These are phyloP conservation scores for Rusavskia elegans DNA, from an alignment of 495 filamentous ascomycete genomes.

Conservation along the genomic window DNA sequence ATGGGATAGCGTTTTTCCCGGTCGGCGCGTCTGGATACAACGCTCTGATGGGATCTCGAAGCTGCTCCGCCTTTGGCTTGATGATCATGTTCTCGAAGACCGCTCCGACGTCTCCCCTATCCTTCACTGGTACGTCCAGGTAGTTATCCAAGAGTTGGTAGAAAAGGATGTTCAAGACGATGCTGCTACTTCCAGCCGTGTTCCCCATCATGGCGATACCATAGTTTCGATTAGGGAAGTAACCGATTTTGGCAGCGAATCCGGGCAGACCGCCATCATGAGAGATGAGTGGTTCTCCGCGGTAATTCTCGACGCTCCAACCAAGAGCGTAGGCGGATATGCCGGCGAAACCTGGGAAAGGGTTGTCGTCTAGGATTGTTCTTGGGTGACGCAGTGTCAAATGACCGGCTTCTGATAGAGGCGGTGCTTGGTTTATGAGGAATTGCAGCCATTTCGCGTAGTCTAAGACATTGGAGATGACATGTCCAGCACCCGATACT, in stretches of 20 bases:
- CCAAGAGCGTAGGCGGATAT: constrained; percentile 26
- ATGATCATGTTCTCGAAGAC: constrained; percentile 13
- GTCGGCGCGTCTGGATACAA: not conserved
- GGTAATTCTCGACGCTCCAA: constrained; percentile 27
- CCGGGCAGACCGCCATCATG: constrained; percentile 31
- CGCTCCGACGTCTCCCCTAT: constrained; percentile 15
- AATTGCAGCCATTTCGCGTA: constrained; percentile 34
- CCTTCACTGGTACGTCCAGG: constrained; percentile 16
- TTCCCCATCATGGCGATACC: constrained; percentile 33
- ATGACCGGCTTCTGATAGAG: constrained; percentile 21
- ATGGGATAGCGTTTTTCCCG: constrained; percentile 10
- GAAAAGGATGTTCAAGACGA: constrained; percentile 15
- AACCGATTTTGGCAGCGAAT: constrained; percentile 26
- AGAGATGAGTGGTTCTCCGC: constrained; percentile 24
- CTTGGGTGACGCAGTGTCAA: constrained; percentile 22
- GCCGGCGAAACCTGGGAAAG: constrained; percentile 8
- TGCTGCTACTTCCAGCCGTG: constrained; percentile 18
- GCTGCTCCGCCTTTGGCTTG: not conserved
- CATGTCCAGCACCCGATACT: constrained; percentile 31
- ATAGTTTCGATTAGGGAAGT: constrained; percentile 27
- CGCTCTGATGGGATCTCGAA: not conserved
- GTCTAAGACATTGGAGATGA: constrained; percentile 35
- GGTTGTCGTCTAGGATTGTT: constrained; percentile 6
- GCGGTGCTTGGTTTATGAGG: constrained; percentile 16
- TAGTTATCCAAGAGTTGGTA: constrained; percentile 27